Conservation (phyloP, 305 asterid genomes). For the Fraxinus albicans region DNA sequence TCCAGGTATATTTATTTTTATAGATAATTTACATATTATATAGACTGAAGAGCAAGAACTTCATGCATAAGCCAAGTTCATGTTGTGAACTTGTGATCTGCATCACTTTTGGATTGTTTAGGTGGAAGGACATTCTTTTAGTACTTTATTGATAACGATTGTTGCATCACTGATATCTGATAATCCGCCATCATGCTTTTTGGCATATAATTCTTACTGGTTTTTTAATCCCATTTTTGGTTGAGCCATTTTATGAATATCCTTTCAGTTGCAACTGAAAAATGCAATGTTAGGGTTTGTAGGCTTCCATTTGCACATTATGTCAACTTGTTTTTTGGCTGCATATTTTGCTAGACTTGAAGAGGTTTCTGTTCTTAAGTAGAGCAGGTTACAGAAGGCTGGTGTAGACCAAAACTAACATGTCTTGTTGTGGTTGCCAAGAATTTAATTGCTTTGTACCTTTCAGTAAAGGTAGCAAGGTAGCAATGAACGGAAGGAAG, state of each 20-base stretch:
- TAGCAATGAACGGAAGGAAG: not conserved
- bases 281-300: constrained; percentile 15
- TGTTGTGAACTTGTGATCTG: not conserved
- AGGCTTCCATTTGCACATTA: not conserved
- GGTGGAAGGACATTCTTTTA: not conserved
- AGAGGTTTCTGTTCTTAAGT: not conserved
- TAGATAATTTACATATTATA: not conserved
- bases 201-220: constrained; percentile 12
- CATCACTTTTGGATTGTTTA: constrained; percentile 12
- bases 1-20: constrained; percentile 2
- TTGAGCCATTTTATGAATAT: constrained; percentile 14
- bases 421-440: not conserved
- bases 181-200: constrained; percentile 14
- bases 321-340: not conserved
- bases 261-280: constrained; percentile 16
- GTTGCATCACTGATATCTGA: not conserved
- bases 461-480: not conserved
- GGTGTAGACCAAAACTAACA: not conserved
- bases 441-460: not conserved
- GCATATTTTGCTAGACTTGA: not conserved
- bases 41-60: constrained; percentile 13
- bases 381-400: not conserved
- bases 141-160: not conserved
- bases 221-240: constrained; percentile 17
- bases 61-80: not conserved